A percentile compares a stretch with the other conserved stretches of the same genome.
These are phyloP conservation scores for Rhizoclosmatium globosum DNA, from an alignment of 192 early-diverging fungal species.

Conservation along the genomic window DNA sequence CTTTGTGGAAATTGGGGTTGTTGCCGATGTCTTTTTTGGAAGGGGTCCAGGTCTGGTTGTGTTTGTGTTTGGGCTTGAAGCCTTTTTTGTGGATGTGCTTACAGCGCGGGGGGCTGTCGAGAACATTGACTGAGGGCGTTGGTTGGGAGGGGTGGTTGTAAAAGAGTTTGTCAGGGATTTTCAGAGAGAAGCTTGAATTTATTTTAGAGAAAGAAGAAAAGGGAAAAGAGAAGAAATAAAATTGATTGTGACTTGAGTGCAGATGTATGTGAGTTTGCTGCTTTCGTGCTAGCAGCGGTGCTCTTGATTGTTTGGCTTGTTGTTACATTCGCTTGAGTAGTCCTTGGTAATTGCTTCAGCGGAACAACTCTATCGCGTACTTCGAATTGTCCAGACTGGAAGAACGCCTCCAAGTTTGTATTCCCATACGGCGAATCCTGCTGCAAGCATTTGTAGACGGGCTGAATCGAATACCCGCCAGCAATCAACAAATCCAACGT, in stretches of 20 bases:
- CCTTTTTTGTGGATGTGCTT: not conserved
- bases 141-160: no score
- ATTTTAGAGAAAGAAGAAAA: not conserved
- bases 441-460: not conserved
- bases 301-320: not conserved
- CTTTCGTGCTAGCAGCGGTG: no score
- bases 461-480: not conserved
- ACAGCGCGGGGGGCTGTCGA: constrained; percentile 22
- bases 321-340: not conserved
- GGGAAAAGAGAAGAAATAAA: not conserved
- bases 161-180: constrained; percentile 1
- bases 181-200: not conserved
- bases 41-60: not conserved
- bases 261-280: not conserved
- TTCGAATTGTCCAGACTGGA: constrained; percentile 10
- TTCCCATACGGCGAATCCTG: constrained; percentile 11
- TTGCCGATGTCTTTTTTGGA: not conserved
- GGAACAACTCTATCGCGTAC: not conserved
- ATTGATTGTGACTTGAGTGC: not conserved
- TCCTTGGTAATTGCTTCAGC: not conserved
- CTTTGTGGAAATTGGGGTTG: not conserved
- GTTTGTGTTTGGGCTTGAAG: not conserved
- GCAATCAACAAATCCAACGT: not conserved
- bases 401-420: not conserved
- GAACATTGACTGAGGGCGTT: constrained; percentile 18